These are phyloP conservation scores for Phoma herbarum DNA, from an alignment of 2,329 filamentous ascomycete genomes.

Conservation along the genomic window DNA sequence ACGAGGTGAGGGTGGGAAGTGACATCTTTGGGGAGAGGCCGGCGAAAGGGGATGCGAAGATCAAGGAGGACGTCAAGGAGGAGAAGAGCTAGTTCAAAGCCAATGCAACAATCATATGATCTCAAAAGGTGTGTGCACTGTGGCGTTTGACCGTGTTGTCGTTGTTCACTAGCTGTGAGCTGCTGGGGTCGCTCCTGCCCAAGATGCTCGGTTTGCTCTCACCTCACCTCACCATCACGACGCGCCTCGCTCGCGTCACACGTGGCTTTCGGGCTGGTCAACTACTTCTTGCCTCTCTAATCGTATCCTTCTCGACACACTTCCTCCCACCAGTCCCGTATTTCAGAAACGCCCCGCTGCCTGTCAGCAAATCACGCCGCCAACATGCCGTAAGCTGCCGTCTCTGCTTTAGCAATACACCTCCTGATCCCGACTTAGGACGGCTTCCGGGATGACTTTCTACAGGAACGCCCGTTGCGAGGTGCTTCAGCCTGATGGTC, in stretches of 20 bases:
- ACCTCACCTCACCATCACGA: background rate
- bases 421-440: too few species aligned
- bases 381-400: too few species aligned
- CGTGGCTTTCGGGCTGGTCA: background rate
- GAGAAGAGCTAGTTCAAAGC: conserved; percentile 24
- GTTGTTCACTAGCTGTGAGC: background rate
- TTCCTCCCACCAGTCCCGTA: too few species aligned
- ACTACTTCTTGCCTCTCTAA: too few species aligned
- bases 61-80: conserved; percentile 29
- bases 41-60: conserved; percentile 54
- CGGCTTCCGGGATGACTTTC: too few species aligned
- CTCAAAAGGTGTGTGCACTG: background rate
- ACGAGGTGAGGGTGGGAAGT: conserved; percentile 90
- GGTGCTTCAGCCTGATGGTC: background rate
- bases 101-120: background rate
- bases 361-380: too few species aligned
- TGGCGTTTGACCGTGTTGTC: background rate
- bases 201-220: background rate
- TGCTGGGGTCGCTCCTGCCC: background rate
- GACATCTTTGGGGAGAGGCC: conserved; percentile 91
- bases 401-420: too few species aligned
- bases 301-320: background rate
- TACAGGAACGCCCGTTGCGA: background rate
- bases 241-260: background rate
- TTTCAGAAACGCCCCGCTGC: too few species aligned